Evolutionary conservation across 2,329 filamentous ascomycete genomes (phyloP).

Genomic region (Calcarisporium arbuscula): DNA sequence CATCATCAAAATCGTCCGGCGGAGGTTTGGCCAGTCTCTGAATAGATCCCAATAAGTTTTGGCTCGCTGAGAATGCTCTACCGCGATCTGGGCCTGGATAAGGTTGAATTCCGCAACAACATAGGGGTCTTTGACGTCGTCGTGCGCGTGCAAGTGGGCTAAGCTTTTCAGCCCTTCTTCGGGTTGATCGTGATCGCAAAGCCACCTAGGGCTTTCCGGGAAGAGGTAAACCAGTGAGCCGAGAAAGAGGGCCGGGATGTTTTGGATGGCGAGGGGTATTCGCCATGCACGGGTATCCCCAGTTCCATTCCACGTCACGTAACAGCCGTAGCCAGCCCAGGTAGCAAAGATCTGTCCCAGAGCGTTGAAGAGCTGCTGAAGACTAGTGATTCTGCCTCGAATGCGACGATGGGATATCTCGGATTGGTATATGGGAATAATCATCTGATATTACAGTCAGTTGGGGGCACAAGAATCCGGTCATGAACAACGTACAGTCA

Average conservation of each 20-base stretch:
- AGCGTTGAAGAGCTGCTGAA: too few species aligned
- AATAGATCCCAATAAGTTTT: constrained; percentile 4
- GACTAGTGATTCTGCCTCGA: too few species aligned
- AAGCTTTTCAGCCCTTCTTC: constrained; percentile 5
- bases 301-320: neutral
- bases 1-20: neutral
- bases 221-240: constrained; percentile 5
- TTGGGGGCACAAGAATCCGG: too few species aligned
- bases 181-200: constrained; percentile 3
- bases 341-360: too few species aligned
- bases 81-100: constrained; percentile 4
- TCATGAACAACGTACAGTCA: too few species aligned
- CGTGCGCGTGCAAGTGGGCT: constrained; percentile 4
- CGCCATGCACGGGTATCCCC: constrained; percentile 5
- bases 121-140: constrained; percentile 3
- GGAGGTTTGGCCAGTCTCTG: too few species aligned
- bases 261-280: constrained; percentile 5
- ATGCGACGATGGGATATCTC: too few species aligned
- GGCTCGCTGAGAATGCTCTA: neutral
- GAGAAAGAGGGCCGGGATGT: constrained; percentile 4
- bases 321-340: neutral
- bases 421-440: too few species aligned
- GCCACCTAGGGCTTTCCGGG: constrained; percentile 7
- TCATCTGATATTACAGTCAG: too few species aligned
- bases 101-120: constrained; percentile 4